Base-by-base conservation (phyloP, 805 yeast genomes). In the Cyberlindnera misumaiensis region DNA sequence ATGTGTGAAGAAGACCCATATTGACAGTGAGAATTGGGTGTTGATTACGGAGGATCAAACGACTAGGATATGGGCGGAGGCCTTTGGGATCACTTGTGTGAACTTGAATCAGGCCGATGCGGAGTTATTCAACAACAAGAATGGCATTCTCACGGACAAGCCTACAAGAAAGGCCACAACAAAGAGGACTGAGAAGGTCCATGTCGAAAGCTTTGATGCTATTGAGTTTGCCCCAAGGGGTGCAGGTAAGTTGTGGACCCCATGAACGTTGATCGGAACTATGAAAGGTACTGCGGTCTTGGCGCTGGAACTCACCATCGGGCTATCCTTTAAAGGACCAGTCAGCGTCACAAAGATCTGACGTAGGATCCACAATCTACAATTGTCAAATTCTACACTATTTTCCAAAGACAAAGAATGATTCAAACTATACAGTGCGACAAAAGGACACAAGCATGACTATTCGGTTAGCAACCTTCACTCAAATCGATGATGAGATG, bases 151-250 rank as follows among this genome's bases (percentile, higher is more conserved):
- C 11, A 6, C 3, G 27, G 28, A 9, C 3, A 18, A 17, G 24
- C 20, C 15, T 11, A n/a, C 12, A 14, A 12, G 14, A 11, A 13
- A 7, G 15, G 13, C n/a, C 24, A 27, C 15, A 30, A 14, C 14
- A 24, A 38, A 22, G 26, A 27, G 8, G 11, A 20, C 20, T 30
- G 27, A 40, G 47, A 9, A 20, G 24, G 24, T 32, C 56, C 67
- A 33, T 59, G 64, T 42, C 62, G 59, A 42, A 73, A 77, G 40
- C 56, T 73, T 66, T 45, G 67, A 68, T 35, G 59, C 64, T 4
- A 68, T 73, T 14, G 67, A 71, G 25, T 80, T 67, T 58, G 84
- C 82, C 3, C 73, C 80, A 32, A 68, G 84, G 59, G 82, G 80
- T 5, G 48, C 58, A 5, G 86, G 86, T 8, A 61, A 72, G 41